These are phyloP conservation scores for Mucor piriformis DNA, from an alignment of 371 early-diverging fungal species.

Conservation along the genomic window DNA sequence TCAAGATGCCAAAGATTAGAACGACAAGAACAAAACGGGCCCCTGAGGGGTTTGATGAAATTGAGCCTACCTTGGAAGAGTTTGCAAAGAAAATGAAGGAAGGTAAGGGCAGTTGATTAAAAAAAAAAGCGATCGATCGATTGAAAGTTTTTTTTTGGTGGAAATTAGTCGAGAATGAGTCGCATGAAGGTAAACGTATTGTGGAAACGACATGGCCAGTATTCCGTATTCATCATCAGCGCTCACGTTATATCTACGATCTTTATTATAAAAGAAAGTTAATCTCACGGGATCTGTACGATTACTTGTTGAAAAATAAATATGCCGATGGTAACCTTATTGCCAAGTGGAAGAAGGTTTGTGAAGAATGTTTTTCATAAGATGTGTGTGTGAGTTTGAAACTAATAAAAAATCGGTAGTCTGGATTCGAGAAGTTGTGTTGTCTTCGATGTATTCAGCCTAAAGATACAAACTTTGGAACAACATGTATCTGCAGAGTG, in stretches of 20 bases:
- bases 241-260: slow-evolving; percentile 96
- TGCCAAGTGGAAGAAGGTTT: slow-evolving; percentile 97
- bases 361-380: too few species aligned
- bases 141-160: slow-evolving; percentile 4
- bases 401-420: slow-evolving; percentile 44
- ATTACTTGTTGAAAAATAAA: slow-evolving; percentile 88
- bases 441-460: slow-evolving; percentile 98
- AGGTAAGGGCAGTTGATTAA: slow-evolving; percentile 58
- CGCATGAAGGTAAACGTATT: slow-evolving; percentile 93
- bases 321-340: slow-evolving; percentile 95
- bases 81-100: slow-evolving; percentile 95
- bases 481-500: slow-evolving; percentile 98
- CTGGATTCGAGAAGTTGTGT: slow-evolving; percentile 98
- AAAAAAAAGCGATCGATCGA: background rate
- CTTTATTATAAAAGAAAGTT: slow-evolving; percentile 93
- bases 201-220: slow-evolving; percentile 95
- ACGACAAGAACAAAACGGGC: slow-evolving; percentile 80
- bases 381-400: too few species aligned
- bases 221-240: slow-evolving; percentile 96
- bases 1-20: slow-evolving; percentile 75
- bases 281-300: slow-evolving; percentile 91
- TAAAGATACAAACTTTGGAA: slow-evolving; percentile 96
- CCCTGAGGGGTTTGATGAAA: slow-evolving; percentile 95
- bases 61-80: slow-evolving; percentile 93
- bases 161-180: slow-evolving; percentile 90